Evolutionary conservation across 257 asterid genomes (phyloP), one percentile per base, ranked within the genome.

Genomic region (Plantago elongata): DNA sequence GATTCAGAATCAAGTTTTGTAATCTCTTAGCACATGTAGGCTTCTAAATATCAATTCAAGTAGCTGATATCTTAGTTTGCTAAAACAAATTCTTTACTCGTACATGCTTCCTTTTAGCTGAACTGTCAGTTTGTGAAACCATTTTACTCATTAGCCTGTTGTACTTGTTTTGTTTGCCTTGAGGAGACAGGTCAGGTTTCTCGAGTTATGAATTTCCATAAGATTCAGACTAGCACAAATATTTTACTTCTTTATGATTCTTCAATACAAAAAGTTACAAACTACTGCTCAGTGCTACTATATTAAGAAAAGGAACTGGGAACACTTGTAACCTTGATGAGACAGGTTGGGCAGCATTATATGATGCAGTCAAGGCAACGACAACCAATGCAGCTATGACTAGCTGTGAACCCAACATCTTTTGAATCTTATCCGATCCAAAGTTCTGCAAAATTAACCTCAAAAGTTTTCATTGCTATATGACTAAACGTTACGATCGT

Each of bases 311-410:
- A 60, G 9, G 49, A 60, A 47, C 45, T n/a, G 44, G 9, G 49
- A 60, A 47, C 45, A 47, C 50, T 43, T 54, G 60, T 68, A 76
- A 88, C 96, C 96, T 80, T 62, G 81, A 66, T 29, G 83, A 64
- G 66, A 70, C 64, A 47, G 88, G 81, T 63, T 75, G 82, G 45
- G 71, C 77, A 61, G 63, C 60, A 73, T 69, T 79, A 68, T 86
- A 86, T 27, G 99, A 89, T 70, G 82, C 72, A 50, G 72, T 79
- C 72, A 92, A 77, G 66, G 83, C 80, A 63, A 84, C 51, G 68
- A 83, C 82, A 75, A 92, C 99, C 75, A 86, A 67, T 54, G 75
- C 64, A 68, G 91, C 91, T 47, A 76, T 49, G 63, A 76, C 76
- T 15, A 92, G 73, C 81, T 80, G 99, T 69, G 86, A 65, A 67